These are phyloP conservation scores for Ophiostoma sp. DNA, from an alignment of 2,329 filamentous ascomycete genomes.

Conservation along the genomic window DNA sequence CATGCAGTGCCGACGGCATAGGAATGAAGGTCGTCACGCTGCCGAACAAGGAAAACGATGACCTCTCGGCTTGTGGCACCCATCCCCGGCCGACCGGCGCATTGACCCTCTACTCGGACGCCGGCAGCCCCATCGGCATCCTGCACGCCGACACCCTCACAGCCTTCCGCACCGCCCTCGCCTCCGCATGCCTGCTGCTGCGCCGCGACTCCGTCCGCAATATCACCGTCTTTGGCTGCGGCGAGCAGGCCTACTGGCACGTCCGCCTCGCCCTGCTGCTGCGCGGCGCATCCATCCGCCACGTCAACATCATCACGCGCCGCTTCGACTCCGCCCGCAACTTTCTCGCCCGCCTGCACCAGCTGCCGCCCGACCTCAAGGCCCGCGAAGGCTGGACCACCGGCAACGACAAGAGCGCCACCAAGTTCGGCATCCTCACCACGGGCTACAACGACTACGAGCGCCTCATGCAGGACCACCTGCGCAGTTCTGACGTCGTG, in stretches of 20 bases:
- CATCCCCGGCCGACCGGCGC: constrained; percentile 51
- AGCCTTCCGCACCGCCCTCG: constrained; percentile 73
- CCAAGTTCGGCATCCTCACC: constrained; percentile 65
- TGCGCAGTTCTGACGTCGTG: constrained; percentile 70
- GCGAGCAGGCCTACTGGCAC: constrained; percentile 92
- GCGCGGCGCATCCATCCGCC: constrained; percentile 63
- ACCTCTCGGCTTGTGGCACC: constrained; percentile 35
- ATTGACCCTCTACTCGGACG: constrained; percentile 61
- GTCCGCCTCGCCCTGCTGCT: constrained; percentile 76
- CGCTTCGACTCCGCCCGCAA: constrained; percentile 55
- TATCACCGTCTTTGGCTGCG: constrained; percentile 79
- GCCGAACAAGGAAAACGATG: constrained; percentile 33
- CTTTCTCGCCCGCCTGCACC: constrained; percentile 50
- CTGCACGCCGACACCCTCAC: constrained; percentile 70
- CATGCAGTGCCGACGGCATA: constrained; percentile 29
- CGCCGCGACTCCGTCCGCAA: constrained; percentile 66
- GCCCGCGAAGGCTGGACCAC: constrained; percentile 54
- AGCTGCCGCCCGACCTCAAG: constrained; percentile 43
- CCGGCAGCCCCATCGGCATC: constrained; percentile 60
- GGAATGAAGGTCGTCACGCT: constrained; percentile 53
- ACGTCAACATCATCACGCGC: constrained; percentile 79
- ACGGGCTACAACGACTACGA: constrained; percentile 63
- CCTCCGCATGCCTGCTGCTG: constrained; percentile 60
- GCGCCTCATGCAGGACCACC: constrained; percentile 62
- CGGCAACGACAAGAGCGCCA: constrained; percentile 33